Percentiles rank a stretch among this genome's conserved stretches.
phyloP scores from a whole-genome alignment of 73 alveolate species.

The Blepharisma japonicum region DNA sequence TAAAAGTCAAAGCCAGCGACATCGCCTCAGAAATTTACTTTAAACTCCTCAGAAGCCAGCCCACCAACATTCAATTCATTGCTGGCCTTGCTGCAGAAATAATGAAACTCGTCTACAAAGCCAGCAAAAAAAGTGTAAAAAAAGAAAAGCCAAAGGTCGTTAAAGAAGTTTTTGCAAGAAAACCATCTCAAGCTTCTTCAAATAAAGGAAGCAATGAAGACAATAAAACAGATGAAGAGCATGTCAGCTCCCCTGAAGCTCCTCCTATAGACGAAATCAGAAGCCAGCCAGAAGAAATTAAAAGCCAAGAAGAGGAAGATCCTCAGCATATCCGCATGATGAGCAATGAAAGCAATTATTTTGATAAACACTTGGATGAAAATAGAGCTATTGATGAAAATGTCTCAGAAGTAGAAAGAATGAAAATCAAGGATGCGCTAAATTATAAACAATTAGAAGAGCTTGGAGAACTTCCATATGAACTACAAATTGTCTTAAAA shows the following conservation, averaged over 20 bases:
- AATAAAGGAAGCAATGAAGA: constrained; percentile 12
- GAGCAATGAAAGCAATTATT: background rate
- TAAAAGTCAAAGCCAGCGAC: constrained; percentile 42
- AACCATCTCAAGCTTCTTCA: no score
- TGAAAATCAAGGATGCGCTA: background rate
- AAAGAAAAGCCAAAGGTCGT: background rate
- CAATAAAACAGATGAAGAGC: background rate
- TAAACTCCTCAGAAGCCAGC: constrained; percentile 39
- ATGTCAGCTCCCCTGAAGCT: background rate
- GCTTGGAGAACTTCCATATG: constrained; percentile 26
- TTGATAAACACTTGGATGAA: background rate
- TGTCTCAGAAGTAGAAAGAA: background rate
- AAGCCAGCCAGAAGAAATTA: background rate
- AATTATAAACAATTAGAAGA: constrained; percentile 25
- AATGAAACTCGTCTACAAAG: constrained; percentile 7
- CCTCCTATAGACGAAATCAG: background rate
- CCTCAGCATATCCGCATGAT: background rate
- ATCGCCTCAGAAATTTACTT: constrained; percentile 36
- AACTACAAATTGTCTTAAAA: background rate
- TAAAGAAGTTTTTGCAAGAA: background rate
- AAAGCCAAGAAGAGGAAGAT: background rate
- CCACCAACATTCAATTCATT: background rate
- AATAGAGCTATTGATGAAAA: background rate
- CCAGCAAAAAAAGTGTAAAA: background rate
- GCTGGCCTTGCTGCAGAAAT: constrained; percentile 17